Percentiles rank a stretch among this genome's conserved stretches.
phyloP scores from a whole-genome alignment of 2,329 filamentous ascomycete species.

The Xylariomycetidae sp. region DNA sequence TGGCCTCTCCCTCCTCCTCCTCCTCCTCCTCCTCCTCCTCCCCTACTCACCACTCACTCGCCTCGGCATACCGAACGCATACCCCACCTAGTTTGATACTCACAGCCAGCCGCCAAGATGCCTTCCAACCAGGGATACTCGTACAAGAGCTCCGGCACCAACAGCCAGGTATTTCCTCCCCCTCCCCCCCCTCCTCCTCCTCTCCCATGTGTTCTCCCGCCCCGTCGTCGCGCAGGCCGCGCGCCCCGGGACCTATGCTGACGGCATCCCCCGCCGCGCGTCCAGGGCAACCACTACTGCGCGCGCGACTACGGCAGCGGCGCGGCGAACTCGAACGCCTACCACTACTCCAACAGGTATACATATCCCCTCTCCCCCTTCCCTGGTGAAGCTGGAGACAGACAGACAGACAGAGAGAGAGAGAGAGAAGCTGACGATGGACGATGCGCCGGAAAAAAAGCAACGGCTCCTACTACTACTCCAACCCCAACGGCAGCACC shows the following conservation, averaged over 20 bases:
- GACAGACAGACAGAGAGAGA: neutral
- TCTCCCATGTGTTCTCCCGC: neutral
- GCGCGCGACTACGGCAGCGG: constrained; percentile 54
- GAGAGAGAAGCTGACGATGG: constrained; percentile 1
- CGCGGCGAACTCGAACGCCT: constrained; percentile 51
- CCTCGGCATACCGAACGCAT: no score
- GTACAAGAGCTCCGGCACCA: constrained; percentile 51
- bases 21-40: constrained; percentile 1
- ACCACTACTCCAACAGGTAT: constrained; percentile 62
- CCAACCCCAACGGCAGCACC: constrained; percentile 60
- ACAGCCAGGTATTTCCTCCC: constrained; percentile 44
- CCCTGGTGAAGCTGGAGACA: neutral
- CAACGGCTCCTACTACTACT: constrained; percentile 68
- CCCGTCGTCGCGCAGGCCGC: no score
- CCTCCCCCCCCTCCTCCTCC: neutral
- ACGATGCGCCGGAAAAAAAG: constrained; percentile 27
- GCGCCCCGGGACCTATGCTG: neutral
- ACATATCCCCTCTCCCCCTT: constrained; percentile 12
- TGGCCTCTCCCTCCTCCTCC: neutral
- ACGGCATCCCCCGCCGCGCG: neutral
- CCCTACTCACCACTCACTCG: no score
- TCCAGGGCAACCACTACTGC: constrained; percentile 63
- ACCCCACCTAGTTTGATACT: no score
- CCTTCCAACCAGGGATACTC: constrained; percentile 28
- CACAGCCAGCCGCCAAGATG: constrained; percentile 23